Conservation (phyloP, 1,284 basidiomycete genomes). For the Sphagnurus paluster region DNA sequence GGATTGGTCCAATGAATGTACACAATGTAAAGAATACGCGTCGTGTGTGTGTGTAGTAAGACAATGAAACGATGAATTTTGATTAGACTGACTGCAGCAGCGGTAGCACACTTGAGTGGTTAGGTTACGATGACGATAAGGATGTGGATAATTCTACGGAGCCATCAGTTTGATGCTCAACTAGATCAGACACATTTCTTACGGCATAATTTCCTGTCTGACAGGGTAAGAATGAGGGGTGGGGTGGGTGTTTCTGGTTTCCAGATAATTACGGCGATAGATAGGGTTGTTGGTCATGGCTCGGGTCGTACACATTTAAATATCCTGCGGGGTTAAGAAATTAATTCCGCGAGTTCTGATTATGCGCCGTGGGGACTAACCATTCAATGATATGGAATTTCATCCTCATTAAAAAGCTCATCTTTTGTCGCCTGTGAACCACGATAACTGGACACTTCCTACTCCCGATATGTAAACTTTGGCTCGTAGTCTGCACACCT, state of each 20-base stretch:
- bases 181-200: conserved; percentile 1
- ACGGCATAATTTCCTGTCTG: conserved; percentile 22
- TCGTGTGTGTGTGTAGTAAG: conserved; percentile 9
- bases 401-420: conserved; percentile 28
- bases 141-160: conserved; percentile 14
- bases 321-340: conserved; percentile 4
- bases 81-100: conserved; percentile 10
- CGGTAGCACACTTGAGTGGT: conserved; percentile 8
- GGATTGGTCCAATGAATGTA: conserved; percentile 9
- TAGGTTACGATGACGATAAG: conserved; percentile 8
- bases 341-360: neutral
- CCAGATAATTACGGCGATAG: conserved; percentile 12
- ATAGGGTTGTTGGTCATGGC: conserved; percentile 12
- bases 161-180: neutral
- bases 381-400: conserved; percentile 7
- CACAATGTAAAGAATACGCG: conserved; percentile 6
- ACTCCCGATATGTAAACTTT: conserved; percentile 69
- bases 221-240: conserved; percentile 13
- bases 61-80: conserved; percentile 3
- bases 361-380: neutral
- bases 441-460: conserved; percentile 74
- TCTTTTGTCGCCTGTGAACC: conserved; percentile 65
- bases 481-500: conserved; percentile 77
- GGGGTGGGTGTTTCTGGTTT: conserved; percentile 8
- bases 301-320: conserved; percentile 14